Base-by-base conservation (phyloP, 2,329 filamentous ascomycete species). In the Sporothrix luriei region DNA sequence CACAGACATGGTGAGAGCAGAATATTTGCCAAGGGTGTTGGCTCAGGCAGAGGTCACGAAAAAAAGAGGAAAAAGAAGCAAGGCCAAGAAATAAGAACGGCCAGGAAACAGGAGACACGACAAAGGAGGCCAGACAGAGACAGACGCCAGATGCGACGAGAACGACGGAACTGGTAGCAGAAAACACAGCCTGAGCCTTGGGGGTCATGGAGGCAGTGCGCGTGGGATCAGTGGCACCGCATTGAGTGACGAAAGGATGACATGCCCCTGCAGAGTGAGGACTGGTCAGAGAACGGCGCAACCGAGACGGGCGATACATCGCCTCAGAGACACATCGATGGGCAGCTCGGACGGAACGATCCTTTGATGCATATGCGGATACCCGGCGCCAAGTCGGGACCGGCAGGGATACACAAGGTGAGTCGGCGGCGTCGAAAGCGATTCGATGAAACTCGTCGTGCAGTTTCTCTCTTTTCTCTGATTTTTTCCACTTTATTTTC, bases 171-270 rank as follows among this genome's bases (percentile, higher is more conserved):
- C 52, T 13, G 11, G 21, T 54, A 55, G 52, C 52, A 26, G 52
- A n/a, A 14, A 55, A 26, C 26, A n/a, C 52, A 7, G 24, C n/a
- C 11, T 43, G 33, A n/a, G 40, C 55, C 10, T 43, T 33, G 33
- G 33, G 33, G 33, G 4, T 33, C 33, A 33, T 33, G 33, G 33
- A 33, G 6, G 33, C 33, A 33, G 33, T 9, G 33, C 33, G 33
- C 33, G 0, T 33, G 6, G 6, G 33, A 33, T 33, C 6, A 33
- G 5, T 7, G 88, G 88, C 77, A 90, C 7, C 7, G 33, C 33
- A 33, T 33, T 33, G 29, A 33, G 5, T 33, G 33, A 9, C 6
- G 55, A 43, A 43, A 43, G 10, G 9, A 7, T n/a, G 33, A 43
- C 43, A 61, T 61, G 55, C 33, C 33, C 24, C 55, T 43, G 43